These are phyloP conservation scores for Onygenales sp. DNA, from an alignment of 2,329 filamentous ascomycete genomes.

Conservation along the genomic window DNA sequence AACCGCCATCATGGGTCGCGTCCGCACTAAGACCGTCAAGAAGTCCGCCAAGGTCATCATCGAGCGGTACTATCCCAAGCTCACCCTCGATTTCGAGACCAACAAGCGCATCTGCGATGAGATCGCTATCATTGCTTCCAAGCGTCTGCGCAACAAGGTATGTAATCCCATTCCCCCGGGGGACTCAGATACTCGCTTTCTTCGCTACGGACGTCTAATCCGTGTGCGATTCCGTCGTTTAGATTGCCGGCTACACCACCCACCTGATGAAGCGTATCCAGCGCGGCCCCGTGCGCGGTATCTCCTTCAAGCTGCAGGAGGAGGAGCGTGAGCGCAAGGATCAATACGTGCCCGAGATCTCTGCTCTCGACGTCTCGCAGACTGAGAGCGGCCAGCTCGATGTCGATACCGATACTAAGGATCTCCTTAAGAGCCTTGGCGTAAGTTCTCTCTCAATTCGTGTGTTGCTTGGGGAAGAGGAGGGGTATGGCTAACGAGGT, in stretches of 20 bases:
- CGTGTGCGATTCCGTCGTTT: slow-evolving; percentile 1
- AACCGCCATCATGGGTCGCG: slow-evolving; percentile 41
- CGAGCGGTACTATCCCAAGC: slow-evolving; percentile 93
- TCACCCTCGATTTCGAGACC: slow-evolving; percentile 99
- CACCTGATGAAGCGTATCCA: slow-evolving; percentile 99
- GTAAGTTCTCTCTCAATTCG: slow-evolving; percentile 52
- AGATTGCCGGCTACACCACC: slow-evolving; percentile 98
- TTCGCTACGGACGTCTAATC: no score
- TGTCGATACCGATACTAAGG: slow-evolving; percentile 96
- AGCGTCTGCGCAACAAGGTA: slow-evolving; percentile 99
- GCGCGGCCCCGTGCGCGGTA: slow-evolving; percentile 96
- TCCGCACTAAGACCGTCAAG: slow-evolving; percentile 56
- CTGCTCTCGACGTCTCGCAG: slow-evolving; percentile 95
- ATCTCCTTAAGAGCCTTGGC: slow-evolving; percentile 95
- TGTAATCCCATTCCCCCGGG: slow-evolving; percentile 8
- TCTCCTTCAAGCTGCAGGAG: slow-evolving; percentile 99
- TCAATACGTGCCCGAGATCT: slow-evolving; percentile 99
- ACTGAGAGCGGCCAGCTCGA: slow-evolving; percentile 88
- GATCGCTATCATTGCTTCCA: slow-evolving; percentile 97
- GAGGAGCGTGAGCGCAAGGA: slow-evolving; percentile 99
- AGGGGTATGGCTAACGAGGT: slow-evolving; percentile 19
- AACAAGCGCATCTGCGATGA: slow-evolving; percentile 99
- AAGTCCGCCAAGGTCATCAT: slow-evolving; percentile 99
- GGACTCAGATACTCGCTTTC: no score
- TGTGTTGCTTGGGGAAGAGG: background rate